Evolutionary conservation across 2,329 filamentous ascomycete genomes (phyloP).

Genomic region (Pyrenophora tritici-repentis): DNA sequence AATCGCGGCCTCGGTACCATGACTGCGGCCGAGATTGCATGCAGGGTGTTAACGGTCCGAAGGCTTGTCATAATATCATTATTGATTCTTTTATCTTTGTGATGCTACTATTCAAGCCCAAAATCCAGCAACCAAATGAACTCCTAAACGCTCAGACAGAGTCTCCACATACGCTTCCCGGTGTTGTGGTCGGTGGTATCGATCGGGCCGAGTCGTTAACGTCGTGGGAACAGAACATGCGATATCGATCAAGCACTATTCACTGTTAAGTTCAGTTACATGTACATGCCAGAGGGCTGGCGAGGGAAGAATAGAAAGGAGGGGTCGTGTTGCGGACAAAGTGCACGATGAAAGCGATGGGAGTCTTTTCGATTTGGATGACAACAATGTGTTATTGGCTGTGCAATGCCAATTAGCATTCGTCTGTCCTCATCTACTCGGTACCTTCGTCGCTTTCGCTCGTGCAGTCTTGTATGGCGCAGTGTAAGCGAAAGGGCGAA

Average conservation of each 20-base stretch:
- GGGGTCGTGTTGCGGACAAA: neutral
- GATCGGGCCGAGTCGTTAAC: conserved; percentile 5
- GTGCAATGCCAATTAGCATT: conserved; percentile 22
- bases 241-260: conserved; percentile 27
- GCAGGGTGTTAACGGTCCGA: neutral
- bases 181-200: conserved; percentile 4
- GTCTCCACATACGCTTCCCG: conserved; percentile 3
- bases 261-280: conserved; percentile 30
- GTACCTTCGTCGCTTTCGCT: conserved; percentile 13
- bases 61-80: conserved; percentile 3
- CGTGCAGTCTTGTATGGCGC: conserved; percentile 7
- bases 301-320: neutral
- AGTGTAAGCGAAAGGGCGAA: conserved; percentile 15
- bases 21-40: neutral
- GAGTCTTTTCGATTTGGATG: conserved; percentile 1
- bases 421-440: conserved; percentile 1
- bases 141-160: conserved; percentile 14
- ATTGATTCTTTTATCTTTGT: conserved; percentile 11
- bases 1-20: too few species aligned
- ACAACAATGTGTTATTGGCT: conserved; percentile 18
- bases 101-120: conserved; percentile 1
- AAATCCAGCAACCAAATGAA: conserved; percentile 5
- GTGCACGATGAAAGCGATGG: conserved; percentile 5
- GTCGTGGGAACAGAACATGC: conserved; percentile 9
- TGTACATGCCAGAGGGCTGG: conserved; percentile 12